Evolutionary conservation across 1,284 basidiomycete species (phyloP), one percentile per base, ranked within the genome.

Genomic region (Ceratobasidium sp.): DNA sequence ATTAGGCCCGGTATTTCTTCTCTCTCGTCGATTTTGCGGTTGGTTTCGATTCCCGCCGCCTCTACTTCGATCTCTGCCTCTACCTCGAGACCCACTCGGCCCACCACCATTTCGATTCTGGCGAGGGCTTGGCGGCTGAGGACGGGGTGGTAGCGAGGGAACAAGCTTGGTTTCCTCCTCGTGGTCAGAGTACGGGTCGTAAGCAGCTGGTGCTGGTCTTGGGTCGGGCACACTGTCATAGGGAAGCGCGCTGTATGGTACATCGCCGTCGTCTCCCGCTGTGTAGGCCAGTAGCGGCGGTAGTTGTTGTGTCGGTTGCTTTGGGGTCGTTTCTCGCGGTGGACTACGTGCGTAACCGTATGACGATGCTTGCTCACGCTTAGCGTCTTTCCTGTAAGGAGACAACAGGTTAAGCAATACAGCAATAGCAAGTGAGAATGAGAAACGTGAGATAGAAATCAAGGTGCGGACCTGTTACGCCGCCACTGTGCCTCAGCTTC

Each of bases 401-500:
- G 15, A 20, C 3, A 17, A 44, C 50, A 12, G 33, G 33, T 52
- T 23, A 33, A 9, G 26, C 26, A 56, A 38, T 56, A n/a, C 5
- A 42, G 33, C 20, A 40, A 33, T 33, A 56, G 33, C n/a, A 40
- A 54, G 10, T 33, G 28, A 23, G 40, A 17, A 20, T 26, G 33
- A 38, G 20, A 40, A 66, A 28, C 50, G 28, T 65, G 38, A 50
- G 10, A 46, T 38, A 38, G 40, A 40, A 44, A 59, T n/a, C 40
- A 33, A 66, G 61, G 50, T 56, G 61, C 73, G 73, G 73, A 75
- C 73, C 73, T 75, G 62, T 75, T 75, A 56, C 73, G 61, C 62
- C 73, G 73, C 73, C 73, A 75, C 48, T 90, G 90, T 20, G 90
- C 90, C 83, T 97, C 96, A 76, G 91, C 89, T 83, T 97, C 95